Percentiles rank a stretch among this genome's conserved stretches.
These are phyloP conservation scores for Boletellus ananas DNA, from an alignment of 768 basidiomycete genomes.

Conservation along the genomic window DNA sequence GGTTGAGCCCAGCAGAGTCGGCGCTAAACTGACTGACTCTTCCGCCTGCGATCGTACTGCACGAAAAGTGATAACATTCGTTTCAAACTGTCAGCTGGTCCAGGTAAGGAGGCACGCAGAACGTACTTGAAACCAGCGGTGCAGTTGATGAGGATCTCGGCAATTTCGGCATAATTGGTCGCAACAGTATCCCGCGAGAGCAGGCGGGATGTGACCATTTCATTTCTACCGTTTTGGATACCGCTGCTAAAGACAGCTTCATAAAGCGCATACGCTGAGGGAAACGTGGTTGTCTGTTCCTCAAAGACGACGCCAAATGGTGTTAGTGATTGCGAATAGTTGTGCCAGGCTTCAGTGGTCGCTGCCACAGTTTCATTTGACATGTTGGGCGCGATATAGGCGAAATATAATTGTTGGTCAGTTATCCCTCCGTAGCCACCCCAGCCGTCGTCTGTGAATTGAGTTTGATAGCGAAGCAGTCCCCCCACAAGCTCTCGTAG, in stretches of 20 bases:
- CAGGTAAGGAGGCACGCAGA: not conserved
- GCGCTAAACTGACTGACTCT: conserved; percentile 37
- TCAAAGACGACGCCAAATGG: conserved; percentile 3
- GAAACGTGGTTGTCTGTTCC: not conserved
- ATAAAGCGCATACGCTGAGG: conserved; percentile 10
- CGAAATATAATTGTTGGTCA: conserved; percentile 7
- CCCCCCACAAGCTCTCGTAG: conserved; percentile 33
- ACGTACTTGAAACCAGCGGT: conserved; percentile 4
- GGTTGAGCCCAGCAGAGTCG: conserved; percentile 40
- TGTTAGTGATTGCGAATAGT: conserved; percentile 15
- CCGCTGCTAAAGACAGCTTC: not conserved
- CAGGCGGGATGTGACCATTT: conserved; percentile 6
- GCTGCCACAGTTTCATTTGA: conserved; percentile 34
- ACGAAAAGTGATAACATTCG: not conserved
- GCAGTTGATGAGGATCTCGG: conserved; percentile 8
- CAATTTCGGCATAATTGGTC: conserved; percentile 1
- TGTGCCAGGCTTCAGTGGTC: conserved; percentile 34
- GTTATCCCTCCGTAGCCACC: conserved; percentile 32
- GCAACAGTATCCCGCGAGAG: conserved; percentile 11
- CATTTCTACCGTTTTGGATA: not conserved
- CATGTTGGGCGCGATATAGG: conserved; percentile 34
- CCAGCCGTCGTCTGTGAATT: conserved; percentile 43
- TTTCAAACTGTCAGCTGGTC: too few relatives aligned
- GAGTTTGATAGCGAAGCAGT: conserved; percentile 32
- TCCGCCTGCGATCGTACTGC: conserved; percentile 42